Base-by-base conservation (phyloP, 2,329 filamentous ascomycete species). In the Xylaria sp. region DNA sequence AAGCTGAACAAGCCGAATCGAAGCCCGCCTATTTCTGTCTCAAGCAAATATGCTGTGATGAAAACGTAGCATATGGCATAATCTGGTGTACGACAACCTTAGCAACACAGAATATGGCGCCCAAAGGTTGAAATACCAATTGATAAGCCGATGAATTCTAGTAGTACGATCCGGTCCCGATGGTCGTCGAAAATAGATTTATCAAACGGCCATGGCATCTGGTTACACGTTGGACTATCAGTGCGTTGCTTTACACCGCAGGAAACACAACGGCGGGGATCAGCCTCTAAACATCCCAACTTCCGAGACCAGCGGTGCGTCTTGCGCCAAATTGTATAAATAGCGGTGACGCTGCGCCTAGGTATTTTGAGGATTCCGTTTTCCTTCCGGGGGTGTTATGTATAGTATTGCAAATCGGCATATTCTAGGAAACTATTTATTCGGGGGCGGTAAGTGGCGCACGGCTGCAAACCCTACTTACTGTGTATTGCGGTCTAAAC, bases 181-280 rank as follows among this genome's bases (percentile, higher is more conserved):
- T 25, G 10, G 50, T 28, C 25, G 50, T 13, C 23, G 25, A 23
- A 18, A 57, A 44, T 41, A 57, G 20, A 41, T 44, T 9, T 31
- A 46, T 46, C 23, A 46, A 12, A 41, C 46, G 39, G 55, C 8
- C 31, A 37, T 28, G 2, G 23, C 15, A 28, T 31, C 8, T 46
- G 23, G 56, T 46, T 63, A 50, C 60, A 63, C 50, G 10, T 44
- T 8, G 39, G 18, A 68, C 70, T 63, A 72, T 60, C 65, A 66
- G 48, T 37, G 31, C 34, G 10, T 37, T 37, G 20, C 52, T 37
- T 20, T 37, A 37, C 52, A 54, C 51, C 52, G 25, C 31, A 20
- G 39, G 39, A 37, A 58, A 46, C 39, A 58, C 39, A 46, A 46
- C 39, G 13, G 56, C 37, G 20, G 55, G 54, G 34, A 41, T 25